phyloP scores from a whole-genome alignment of 352 stramenopile genomes.

The Phytophthora syringae region DNA sequence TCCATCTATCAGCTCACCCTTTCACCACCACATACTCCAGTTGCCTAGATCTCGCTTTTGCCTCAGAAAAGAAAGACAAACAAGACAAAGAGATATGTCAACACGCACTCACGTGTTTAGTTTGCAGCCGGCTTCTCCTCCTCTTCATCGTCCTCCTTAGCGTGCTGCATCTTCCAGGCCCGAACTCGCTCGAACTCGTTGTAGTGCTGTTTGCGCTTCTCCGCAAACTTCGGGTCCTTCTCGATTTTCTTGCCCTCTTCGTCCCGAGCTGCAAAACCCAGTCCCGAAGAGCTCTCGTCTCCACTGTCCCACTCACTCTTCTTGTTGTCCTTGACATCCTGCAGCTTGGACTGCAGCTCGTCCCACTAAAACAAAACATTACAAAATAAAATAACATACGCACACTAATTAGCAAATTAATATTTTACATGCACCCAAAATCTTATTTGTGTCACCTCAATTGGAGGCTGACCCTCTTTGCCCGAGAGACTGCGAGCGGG shows the following conservation, averaged over 20 bases:
- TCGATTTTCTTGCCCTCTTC: constrained; percentile 67
- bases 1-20: constrained; percentile 28
- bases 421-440: neutral
- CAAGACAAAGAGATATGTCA: neutral
- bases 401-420: neutral
- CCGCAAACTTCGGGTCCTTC: constrained; percentile 70
- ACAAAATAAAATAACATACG: neutral
- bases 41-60: constrained; percentile 11
- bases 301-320: constrained; percentile 73
- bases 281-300: constrained; percentile 37
- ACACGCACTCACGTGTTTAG: constrained; percentile 4
- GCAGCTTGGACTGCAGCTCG: constrained; percentile 74
- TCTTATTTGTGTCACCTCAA: constrained; percentile 41
- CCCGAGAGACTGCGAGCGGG: constrained; percentile 61
- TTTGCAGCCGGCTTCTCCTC: constrained; percentile 14
- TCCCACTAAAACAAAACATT: constrained; percentile 49
- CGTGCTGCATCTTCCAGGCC: constrained; percentile 69
- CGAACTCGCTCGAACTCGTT: constrained; percentile 84
- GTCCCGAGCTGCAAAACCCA: constrained; percentile 51
- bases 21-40: constrained; percentile 4
- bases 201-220: constrained; percentile 86
- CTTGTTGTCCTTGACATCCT: constrained; percentile 51
- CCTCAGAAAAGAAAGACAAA: constrained; percentile 2
- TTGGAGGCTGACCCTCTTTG: constrained; percentile 39
- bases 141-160: constrained; percentile 49